These are phyloP conservation scores for Candida palmyrensis DNA, from an alignment of 805 yeast species.

Conservation along the genomic window DNA sequence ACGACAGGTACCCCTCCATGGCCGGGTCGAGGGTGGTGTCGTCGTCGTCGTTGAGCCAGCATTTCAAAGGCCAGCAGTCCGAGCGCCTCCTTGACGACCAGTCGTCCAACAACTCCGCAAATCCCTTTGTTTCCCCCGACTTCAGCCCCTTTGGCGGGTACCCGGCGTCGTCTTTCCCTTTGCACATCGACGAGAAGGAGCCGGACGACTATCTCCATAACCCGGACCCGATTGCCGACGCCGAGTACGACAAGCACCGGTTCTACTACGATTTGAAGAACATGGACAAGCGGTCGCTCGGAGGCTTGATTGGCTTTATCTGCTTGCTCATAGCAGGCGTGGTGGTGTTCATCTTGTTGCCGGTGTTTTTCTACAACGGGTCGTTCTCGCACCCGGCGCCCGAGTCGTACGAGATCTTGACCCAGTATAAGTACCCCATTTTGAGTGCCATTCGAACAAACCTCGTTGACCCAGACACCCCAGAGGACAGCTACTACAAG, in stretches of 20 bases:
- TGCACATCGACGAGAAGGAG: constrained; percentile 88
- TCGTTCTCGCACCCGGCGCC: constrained; percentile 28
- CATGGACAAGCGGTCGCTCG: constrained; percentile 58
- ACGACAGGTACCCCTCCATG: constrained; percentile 64
- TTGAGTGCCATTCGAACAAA: constrained; percentile 54
- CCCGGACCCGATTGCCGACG: constrained; percentile 94
- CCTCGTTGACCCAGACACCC: constrained; percentile 71
- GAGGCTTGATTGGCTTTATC: constrained; percentile 60
- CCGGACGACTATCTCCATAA: constrained; percentile 93
- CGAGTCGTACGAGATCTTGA: constrained; percentile 33
- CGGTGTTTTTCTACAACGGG: constrained; percentile 82
- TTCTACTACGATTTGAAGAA: constrained; percentile 58
- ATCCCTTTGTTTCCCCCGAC: constrained; percentile 48
- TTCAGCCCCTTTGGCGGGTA: constrained; percentile 94
- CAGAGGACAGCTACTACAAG: constrained; percentile 44
- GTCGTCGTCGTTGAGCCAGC: constrained; percentile 25
- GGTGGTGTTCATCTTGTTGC: constrained; percentile 71
- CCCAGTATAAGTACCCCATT: constrained; percentile 52
- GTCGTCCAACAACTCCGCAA: constrained; percentile 15
- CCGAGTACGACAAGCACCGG: constrained; percentile 70
- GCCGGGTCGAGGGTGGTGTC: constrained; percentile 56
- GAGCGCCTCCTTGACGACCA: constrained; percentile 7
- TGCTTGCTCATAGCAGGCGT: constrained; percentile 55
- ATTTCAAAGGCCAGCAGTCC: constrained; percentile 1
- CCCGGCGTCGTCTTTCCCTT: constrained; percentile 89